phyloP scores from a whole-genome alignment of 768 basidiomycete genomes.

The Serendipita indica region DNA sequence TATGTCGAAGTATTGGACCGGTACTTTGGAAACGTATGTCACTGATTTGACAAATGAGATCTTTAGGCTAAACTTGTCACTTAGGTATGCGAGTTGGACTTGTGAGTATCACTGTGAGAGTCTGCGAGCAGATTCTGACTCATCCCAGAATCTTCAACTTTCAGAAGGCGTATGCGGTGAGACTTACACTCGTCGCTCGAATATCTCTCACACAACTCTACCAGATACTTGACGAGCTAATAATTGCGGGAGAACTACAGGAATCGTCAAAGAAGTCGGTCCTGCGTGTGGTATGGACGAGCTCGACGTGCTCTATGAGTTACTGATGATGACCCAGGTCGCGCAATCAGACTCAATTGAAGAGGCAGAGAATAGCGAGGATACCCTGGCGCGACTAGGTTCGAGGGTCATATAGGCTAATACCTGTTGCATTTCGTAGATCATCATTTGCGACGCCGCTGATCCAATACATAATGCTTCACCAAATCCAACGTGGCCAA shows the following conservation, averaged over 20 bases:
- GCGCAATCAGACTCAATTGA: constrained; percentile 74
- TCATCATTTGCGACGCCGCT: constrained; percentile 12
- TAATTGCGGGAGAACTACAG: constrained; percentile 87
- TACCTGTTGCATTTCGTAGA: background rate
- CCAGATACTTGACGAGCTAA: constrained; percentile 80
- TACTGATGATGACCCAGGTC: constrained; percentile 33
- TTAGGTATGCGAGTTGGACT: constrained; percentile 81
- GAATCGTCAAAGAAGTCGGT: constrained; percentile 73
- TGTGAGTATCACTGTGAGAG: constrained; percentile 35
- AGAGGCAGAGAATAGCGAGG: constrained; percentile 74
- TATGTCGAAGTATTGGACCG: constrained; percentile 81
- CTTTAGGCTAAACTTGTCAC: background rate
- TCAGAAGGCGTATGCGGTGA: constrained; percentile 81
- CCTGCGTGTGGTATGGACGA: constrained; percentile 36
- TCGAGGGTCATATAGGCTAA: constrained; percentile 28
- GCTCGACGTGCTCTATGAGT: too few species aligned
- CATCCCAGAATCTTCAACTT: constrained; percentile 82
- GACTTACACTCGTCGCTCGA: constrained; percentile 15
- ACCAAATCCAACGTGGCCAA: constrained; percentile 78
- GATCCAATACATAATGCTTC: constrained; percentile 62
- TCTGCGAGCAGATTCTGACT: background rate
- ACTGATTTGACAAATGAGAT: background rate
- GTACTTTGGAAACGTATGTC: constrained; percentile 35
- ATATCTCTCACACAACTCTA: background rate
- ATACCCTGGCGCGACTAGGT: constrained; percentile 61